Evolutionary conservation across 1,139 yeast species (phyloP).

Genomic region (Candida frijolesensis): DNA sequence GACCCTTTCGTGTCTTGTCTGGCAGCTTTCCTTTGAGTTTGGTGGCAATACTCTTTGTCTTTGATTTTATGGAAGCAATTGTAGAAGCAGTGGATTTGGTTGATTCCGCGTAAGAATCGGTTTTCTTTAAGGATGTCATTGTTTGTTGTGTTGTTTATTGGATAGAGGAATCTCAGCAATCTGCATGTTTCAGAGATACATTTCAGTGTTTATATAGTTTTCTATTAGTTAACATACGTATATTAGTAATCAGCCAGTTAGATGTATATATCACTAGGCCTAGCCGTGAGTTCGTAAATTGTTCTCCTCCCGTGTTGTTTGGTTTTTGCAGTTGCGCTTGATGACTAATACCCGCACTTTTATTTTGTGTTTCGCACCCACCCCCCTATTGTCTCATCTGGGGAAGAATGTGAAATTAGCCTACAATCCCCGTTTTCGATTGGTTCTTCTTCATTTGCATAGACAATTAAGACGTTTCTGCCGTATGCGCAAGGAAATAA

Average conservation of each 20-base stretch:
- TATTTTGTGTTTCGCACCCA: no score
- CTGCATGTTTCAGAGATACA: background rate
- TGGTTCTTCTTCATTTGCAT: background rate
- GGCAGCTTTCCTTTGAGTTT: conserved; percentile 4
- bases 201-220: background rate
- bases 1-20: background rate
- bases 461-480: no score
- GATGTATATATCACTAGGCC: no score
- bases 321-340: no score
- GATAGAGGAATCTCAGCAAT: background rate
- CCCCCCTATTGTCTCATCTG: no score
- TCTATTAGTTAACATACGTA: background rate
- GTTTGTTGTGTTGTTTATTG: background rate
- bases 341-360: no score
- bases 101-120: conserved; percentile 14
- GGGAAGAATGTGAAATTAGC: background rate
- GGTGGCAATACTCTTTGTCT: conserved; percentile 2
- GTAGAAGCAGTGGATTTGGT: conserved; percentile 15
- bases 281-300: no score
- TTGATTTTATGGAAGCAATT: conserved; percentile 12
- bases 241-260: background rate
- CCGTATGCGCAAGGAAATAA: no score
- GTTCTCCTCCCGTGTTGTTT: no score
- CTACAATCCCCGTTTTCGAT: background rate
- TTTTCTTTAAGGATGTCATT: conserved; percentile 14